Evolutionary conservation across 202 grass and related monocot genomes (phyloP).

Genomic region (Carex sylvatica): DNA sequence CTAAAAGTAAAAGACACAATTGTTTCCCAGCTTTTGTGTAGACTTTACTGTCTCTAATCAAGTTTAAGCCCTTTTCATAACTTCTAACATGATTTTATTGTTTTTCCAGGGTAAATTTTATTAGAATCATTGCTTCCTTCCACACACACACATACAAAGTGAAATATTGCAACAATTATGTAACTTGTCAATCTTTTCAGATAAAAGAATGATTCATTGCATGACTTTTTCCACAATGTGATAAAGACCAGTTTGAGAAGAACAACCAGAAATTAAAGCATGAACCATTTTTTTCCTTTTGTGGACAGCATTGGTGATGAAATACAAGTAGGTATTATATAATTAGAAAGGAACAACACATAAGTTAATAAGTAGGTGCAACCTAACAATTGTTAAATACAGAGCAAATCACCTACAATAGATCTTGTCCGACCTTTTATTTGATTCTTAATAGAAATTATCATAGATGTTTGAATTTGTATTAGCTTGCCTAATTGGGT

Average conservation of each 20-base stretch:
- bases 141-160: background rate
- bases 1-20: no score
- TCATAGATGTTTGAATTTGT: background rate
- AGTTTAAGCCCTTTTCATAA: background rate
- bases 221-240: background rate
- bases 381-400: background rate
- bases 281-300: background rate
- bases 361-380: no score
- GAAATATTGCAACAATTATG: background rate
- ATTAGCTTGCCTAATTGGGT: background rate
- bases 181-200: background rate
- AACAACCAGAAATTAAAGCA: background rate
- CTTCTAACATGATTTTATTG: background rate
- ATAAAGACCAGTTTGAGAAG: constrained; percentile 6
- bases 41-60: background rate
- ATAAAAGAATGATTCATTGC: background rate
- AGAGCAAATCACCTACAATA: background rate
- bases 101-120: background rate
- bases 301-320: background rate
- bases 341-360: no score
- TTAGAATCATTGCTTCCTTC: background rate
- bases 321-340: no score
- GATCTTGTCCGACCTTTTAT: background rate
- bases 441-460: background rate
- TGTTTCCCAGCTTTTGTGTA: background rate